Conservation (phyloP, 768 basidiomycete genomes). For the Dacryopinax primogenitus region DNA sequence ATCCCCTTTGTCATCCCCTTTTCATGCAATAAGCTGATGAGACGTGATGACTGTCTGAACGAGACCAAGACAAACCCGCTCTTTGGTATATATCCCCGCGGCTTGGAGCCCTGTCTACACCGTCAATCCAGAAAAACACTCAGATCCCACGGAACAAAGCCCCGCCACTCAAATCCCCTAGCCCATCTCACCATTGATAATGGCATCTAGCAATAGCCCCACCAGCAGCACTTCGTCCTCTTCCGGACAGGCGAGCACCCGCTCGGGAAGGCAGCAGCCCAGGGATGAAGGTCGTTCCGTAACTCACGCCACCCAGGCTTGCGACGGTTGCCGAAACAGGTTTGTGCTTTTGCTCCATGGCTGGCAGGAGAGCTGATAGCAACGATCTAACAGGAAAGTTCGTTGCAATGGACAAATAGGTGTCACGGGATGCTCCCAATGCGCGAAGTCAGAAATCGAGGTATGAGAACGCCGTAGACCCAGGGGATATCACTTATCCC, state of each 20-base stretch:
- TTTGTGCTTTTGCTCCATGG: not conserved
- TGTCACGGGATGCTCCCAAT: not conserved
- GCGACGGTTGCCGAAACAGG: not conserved
- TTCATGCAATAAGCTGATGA: too few species aligned
- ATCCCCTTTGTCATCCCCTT: too few species aligned
- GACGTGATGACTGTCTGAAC: too few species aligned
- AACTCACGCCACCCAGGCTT: not conserved
- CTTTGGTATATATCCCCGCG: too few species aligned
- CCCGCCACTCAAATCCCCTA: too few species aligned
- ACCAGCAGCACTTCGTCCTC: not conserved
- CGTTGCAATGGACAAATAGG: not conserved
- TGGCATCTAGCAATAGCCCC: too few species aligned
- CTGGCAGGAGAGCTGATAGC: not conserved
- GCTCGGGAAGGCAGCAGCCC: not conserved
- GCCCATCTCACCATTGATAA: too few species aligned
- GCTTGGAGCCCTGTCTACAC: too few species aligned
- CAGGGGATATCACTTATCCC: not conserved
- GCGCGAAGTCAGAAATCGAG: not conserved
- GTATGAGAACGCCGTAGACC: not conserved
- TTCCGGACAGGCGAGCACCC: not conserved
- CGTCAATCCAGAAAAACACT: too few species aligned
- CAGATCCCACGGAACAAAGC: too few species aligned
- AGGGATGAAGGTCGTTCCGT: not conserved
- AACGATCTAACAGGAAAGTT: not conserved
- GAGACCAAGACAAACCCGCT: too few species aligned